Evolutionary conservation across 129 eudicot genomes (phyloP), one percentile per base, ranked within the genome.

Genomic region (Centella asiatica): DNA sequence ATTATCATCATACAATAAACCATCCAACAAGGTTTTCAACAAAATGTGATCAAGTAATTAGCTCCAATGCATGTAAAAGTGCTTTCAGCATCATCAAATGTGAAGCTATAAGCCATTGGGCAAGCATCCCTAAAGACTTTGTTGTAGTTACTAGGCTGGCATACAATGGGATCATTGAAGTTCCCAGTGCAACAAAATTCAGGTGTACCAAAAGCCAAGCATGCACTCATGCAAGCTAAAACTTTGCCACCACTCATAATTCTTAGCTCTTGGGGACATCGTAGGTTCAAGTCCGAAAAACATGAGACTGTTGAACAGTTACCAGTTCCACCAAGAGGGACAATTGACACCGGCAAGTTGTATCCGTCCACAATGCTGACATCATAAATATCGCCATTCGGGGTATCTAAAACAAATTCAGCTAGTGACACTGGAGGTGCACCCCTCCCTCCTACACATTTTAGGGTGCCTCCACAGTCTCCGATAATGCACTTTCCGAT

Each of bases 311-410:
- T 69, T 0, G 77, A 23, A 36, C 95, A 83, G 45, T 67, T 69
- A 0, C 76, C 76, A 1, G 70, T 22, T 13, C 77, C 87, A 10
- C 79, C 85, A 2, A 46, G 37, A 4, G 95, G 95, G 28, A 28
- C 49, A 26, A 87, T 68, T 4, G 95, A 81, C 0, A 87, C 14
- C 2, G 83, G 88, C 40, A 87, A 6, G 49, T 83, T 87, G 74
- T 66, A 87, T 1, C 95, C 95, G 29, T 87, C 95, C 22, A 84
- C 86, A 24, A 84, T 84, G 77, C 96, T 88, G 31, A 88, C 85
- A 34, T 88, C 93, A 52, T 88, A 88, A 28, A 71, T 84, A 50
- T 88, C 89, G 14, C 45, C 24, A 18, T 80, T 77, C 36, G 62
- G 29, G 47, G 57, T 70, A 66, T 74, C 73, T 2, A 84, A 75